Evolutionary conservation across 371 early-diverging fungal genomes (phyloP).

Genomic region (Basidiobolus meristosporus): DNA sequence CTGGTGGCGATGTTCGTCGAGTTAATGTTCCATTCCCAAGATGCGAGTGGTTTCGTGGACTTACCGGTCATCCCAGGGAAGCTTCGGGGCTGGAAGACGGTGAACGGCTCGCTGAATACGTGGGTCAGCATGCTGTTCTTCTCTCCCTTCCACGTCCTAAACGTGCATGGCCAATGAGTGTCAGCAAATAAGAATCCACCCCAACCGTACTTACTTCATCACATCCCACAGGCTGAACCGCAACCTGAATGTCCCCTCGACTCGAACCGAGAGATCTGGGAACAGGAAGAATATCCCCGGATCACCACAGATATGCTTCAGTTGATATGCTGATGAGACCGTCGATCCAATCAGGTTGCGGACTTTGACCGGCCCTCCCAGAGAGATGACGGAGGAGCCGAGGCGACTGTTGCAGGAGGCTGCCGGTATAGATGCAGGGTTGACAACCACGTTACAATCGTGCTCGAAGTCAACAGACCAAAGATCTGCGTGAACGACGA

Average conservation of each 20-base stretch:
- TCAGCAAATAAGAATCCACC: too few species aligned
- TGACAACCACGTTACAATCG: slow-evolving; percentile 25
- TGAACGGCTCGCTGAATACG: slow-evolving; percentile 19
- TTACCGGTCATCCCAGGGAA: slow-evolving; percentile 43
- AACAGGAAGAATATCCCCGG: slow-evolving; percentile 92
- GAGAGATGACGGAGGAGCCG: slow-evolving; percentile 11
- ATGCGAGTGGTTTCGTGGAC: slow-evolving; percentile 5
- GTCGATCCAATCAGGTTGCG: slow-evolving; percentile 61
- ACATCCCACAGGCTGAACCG: slow-evolving; percentile 81
- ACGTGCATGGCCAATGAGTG: too few species aligned
- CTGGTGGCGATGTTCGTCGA: too few species aligned
- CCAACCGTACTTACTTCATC: too few species aligned
- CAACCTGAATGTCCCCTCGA: slow-evolving; percentile 75
- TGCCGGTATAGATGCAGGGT: slow-evolving; percentile 20
- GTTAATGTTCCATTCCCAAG: too few species aligned
- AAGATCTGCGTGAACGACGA: slow-evolving; percentile 20
- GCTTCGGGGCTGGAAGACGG: slow-evolving; percentile 31
- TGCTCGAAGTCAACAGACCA: too few species aligned
- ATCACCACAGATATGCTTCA: slow-evolving; percentile 60
- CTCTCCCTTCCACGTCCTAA: too few species aligned
- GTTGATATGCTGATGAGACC: slow-evolving; percentile 72
- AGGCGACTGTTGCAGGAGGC: slow-evolving; percentile 9
- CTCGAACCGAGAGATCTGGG: slow-evolving; percentile 80
- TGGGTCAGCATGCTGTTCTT: not conserved
- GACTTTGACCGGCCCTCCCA: slow-evolving; percentile 18